These are phyloP conservation scores for Poronia punctata DNA, from an alignment of 495 filamentous ascomycete species.

Conservation along the genomic window DNA sequence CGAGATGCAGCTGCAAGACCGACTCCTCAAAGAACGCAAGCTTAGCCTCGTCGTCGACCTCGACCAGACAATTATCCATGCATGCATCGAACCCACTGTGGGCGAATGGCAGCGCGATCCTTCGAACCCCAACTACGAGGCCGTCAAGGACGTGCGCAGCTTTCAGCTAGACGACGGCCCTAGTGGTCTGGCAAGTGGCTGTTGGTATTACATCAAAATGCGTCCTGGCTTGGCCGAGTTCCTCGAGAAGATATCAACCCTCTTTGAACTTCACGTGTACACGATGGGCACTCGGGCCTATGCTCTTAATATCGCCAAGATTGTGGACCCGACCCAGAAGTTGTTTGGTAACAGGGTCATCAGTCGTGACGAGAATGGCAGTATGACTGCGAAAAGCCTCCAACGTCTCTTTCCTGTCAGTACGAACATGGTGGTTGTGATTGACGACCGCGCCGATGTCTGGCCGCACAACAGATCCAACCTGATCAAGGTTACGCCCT, in stretches of 20 bases:
- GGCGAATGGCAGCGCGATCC: constrained; percentile 90
- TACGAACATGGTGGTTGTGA: constrained; percentile 98
- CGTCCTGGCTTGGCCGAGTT: constrained; percentile 87
- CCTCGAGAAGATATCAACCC: constrained; percentile 64
- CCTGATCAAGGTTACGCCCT: constrained; percentile 88
- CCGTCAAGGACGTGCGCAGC: constrained; percentile 74
- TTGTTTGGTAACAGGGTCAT: constrained; percentile 92
- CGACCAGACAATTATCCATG: constrained; percentile 98
- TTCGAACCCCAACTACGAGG: constrained; percentile 82
- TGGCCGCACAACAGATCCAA: constrained; percentile 92
- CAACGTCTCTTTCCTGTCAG: constrained; percentile 92
- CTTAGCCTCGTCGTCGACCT: constrained; percentile 93
- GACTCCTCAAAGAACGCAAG: constrained; percentile 70
- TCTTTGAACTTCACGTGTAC: constrained; percentile 96
- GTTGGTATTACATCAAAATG: constrained; percentile 97
- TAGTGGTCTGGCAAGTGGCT: constrained; percentile 52
- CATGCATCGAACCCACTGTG: constrained; percentile 92
- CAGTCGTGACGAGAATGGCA: constrained; percentile 93
- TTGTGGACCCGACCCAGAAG: constrained; percentile 84
- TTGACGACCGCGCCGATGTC: constrained; percentile 96
- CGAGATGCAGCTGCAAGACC: constrained; percentile 78
- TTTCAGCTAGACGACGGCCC: constrained; percentile 91
- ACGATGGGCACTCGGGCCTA: constrained; percentile 98
- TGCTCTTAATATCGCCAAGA: constrained; percentile 81
- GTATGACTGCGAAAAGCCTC: constrained; percentile 79